Evolutionary conservation across 768 basidiomycete genomes (phyloP).

Genomic region (Boletus sp.): DNA sequence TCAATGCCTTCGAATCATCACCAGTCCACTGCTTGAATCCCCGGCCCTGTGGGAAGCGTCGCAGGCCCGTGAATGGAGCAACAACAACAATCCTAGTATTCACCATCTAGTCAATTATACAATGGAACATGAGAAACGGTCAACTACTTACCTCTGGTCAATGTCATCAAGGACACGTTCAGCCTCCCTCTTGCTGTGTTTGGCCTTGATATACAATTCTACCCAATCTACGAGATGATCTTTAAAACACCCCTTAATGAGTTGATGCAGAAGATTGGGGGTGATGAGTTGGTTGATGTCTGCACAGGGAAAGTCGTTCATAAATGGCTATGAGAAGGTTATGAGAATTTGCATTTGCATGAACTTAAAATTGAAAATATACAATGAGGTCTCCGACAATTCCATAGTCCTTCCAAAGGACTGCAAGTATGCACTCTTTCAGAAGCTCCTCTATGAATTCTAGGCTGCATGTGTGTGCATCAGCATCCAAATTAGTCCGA

Average conservation of each 20-base stretch:
- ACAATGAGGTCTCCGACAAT: not conserved
- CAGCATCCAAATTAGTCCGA: not conserved
- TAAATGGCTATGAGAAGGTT: not conserved
- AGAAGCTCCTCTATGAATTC: not conserved
- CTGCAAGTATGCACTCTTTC: not conserved
- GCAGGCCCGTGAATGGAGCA: not conserved
- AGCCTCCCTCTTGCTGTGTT: not conserved
- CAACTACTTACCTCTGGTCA: not conserved
- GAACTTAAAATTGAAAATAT: not conserved
- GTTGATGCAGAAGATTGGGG: not conserved
- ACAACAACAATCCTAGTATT: not conserved
- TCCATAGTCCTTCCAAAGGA: not conserved
- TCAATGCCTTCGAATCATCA: not conserved
- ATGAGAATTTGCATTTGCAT: not conserved
- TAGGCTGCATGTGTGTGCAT: not conserved
- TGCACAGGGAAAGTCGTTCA: not conserved
- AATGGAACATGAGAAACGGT: no score
- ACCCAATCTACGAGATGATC: not conserved
- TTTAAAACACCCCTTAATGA: not conserved
- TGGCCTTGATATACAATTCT: not conserved
- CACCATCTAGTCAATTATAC: no score
- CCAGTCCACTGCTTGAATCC: not conserved
- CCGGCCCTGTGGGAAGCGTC: not conserved
- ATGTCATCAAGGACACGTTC: not conserved
- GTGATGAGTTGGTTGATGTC: not conserved